Conservation (phyloP, 352 stramenopile species). For the Pythium plurisporium region DNA sequence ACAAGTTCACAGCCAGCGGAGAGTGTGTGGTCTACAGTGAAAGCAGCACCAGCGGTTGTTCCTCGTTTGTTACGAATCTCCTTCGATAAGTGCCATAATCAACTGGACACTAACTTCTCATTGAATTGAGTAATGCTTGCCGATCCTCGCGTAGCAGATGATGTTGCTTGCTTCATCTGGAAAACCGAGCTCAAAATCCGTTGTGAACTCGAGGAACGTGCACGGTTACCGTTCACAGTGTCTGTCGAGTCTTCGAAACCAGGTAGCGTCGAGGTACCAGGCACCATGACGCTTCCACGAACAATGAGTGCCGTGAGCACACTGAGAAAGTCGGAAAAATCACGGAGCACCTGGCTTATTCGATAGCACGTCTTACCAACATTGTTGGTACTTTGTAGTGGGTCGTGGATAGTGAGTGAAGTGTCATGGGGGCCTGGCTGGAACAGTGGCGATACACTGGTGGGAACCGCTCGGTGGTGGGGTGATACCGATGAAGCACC, state of each 20-base stretch:
- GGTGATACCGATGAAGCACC: not conserved
- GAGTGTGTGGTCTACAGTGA: no score
- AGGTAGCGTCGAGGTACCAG: constrained; percentile 18
- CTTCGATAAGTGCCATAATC: not conserved
- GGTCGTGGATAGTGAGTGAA: constrained; percentile 66
- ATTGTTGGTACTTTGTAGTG: constrained; percentile 68
- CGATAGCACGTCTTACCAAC: constrained; percentile 83
- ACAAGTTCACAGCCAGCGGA: no score
- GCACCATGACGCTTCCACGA: constrained; percentile 67
- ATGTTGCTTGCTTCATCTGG: constrained; percentile 24
- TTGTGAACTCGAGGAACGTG: not conserved
- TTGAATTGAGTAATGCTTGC: no score
- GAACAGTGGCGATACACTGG: not conserved
- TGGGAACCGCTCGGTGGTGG: not conserved
- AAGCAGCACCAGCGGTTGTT: no score
- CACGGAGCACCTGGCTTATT: constrained; percentile 76
- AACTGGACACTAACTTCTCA: no score
- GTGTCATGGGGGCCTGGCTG: constrained; percentile 31
- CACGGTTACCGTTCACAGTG: not conserved
- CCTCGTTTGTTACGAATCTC: no score
- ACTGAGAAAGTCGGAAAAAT: constrained; percentile 82
- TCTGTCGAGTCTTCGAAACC: not conserved
- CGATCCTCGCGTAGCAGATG: constrained; percentile 13
- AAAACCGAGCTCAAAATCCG: constrained; percentile 21
- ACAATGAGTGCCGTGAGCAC: constrained; percentile 80